A percentile compares a stretch with the other conserved stretches of the same genome.
Evolutionary conservation across 371 early-diverging fungal species (phyloP).

Genomic region (Rhizopus sp.): DNA sequence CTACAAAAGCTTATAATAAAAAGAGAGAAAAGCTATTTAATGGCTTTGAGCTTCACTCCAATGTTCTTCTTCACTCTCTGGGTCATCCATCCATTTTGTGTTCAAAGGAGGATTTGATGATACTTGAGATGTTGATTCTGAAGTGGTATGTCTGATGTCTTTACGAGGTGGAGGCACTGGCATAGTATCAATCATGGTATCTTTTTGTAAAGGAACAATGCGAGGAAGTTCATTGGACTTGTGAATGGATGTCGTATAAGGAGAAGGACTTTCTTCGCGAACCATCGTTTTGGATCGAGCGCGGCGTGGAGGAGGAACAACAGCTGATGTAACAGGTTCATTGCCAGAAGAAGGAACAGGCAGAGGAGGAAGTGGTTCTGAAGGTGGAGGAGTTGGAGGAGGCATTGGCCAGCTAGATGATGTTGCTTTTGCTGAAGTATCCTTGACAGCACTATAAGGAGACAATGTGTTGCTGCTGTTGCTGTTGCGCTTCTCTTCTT

Average conservation of each 20-base stretch:
- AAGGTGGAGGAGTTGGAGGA: constrained; percentile 37
- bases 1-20: neutral
- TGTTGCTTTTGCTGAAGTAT: constrained; percentile 2
- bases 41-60: constrained; percentile 11
- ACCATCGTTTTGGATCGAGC: constrained; percentile 23
- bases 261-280: constrained; percentile 16
- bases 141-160: constrained; percentile 1
- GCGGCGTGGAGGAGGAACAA: constrained; percentile 18
- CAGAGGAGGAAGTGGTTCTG: constrained; percentile 35
- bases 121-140: neutral
- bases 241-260: constrained; percentile 18
- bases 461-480: constrained; percentile 6
- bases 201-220: constrained; percentile 16
- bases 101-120: neutral
- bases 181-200: neutral
- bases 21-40: neutral
- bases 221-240: constrained; percentile 21
- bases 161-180: constrained; percentile 4
- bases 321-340: neutral
- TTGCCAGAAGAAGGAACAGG: constrained; percentile 6
- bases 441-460: constrained; percentile 12
- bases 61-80: constrained; percentile 29
- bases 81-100: constrained; percentile 45
- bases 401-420: constrained; percentile 31
- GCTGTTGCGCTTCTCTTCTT: neutral